These are phyloP conservation scores for Didymella keratinophila DNA, from an alignment of 2,329 filamentous ascomycete species.

Conservation along the genomic window DNA sequence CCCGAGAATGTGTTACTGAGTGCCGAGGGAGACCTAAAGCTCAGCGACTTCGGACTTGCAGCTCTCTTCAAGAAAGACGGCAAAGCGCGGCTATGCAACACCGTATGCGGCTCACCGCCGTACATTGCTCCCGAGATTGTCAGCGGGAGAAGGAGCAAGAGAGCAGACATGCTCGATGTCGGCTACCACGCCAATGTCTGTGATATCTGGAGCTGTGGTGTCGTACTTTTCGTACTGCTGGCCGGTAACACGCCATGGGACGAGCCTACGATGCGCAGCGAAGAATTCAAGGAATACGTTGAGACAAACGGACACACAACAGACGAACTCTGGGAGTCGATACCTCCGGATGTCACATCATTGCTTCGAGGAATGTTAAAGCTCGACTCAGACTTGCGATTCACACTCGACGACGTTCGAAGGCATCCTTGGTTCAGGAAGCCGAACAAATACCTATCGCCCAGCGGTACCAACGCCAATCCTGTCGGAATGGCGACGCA, in stretches of 20 bases:
- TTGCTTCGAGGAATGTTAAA: conserved; percentile 93
- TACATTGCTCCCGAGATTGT: conserved; percentile 96
- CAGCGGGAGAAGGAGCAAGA: conserved; percentile 57
- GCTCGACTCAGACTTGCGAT: conserved; percentile 75
- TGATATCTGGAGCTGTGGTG: conserved; percentile 97
- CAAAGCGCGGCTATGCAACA: conserved; percentile 79
- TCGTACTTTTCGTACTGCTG: conserved; percentile 94
- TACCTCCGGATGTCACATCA: conserved; percentile 78
- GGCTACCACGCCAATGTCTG: conserved; percentile 81
- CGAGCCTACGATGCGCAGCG: conserved; percentile 83
- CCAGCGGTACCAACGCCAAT: conserved; percentile 78
- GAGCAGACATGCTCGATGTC: conserved; percentile 57
- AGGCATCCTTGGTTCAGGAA: conserved; percentile 95
- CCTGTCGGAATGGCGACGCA: conserved; percentile 87
- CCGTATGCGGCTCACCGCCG: conserved; percentile 93
- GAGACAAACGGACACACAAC: conserved; percentile 79
- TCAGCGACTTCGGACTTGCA: conserved; percentile 96
- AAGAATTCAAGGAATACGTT: conserved; percentile 90
- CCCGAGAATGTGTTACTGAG: conserved; percentile 96
- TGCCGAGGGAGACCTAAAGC: conserved; percentile 83
- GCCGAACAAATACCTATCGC: conserved; percentile 76
- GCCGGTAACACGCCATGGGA: conserved; percentile 99
- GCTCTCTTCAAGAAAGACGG: conserved; percentile 93
- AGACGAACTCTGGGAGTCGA: conserved; percentile 83
- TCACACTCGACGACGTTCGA: conserved; percentile 85